Conservation (phyloP, 2,329 filamentous ascomycete genomes). For the Penicillium sp. region DNA sequence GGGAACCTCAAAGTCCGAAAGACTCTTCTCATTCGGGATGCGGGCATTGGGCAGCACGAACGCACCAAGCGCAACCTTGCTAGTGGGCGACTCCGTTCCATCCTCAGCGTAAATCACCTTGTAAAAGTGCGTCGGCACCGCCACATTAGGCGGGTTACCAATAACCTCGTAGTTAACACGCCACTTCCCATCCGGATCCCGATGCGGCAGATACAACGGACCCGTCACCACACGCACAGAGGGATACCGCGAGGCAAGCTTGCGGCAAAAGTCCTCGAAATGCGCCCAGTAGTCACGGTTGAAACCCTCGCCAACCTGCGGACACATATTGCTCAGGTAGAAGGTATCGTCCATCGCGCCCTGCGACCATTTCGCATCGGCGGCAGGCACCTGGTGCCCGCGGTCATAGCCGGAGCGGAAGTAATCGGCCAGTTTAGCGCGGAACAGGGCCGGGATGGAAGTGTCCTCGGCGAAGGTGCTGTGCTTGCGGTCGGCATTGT, state of each 20-base stretch:
- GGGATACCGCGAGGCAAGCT: conserved; percentile 78
- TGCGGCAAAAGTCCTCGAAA: conserved; percentile 94
- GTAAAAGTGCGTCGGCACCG: conserved; percentile 98
- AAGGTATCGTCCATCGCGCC: conserved; percentile 95
- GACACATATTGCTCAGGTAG: conserved; percentile 93
- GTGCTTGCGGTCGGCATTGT: conserved; percentile 81
- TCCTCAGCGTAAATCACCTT: conserved; percentile 98
- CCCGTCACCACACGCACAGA: conserved; percentile 90
- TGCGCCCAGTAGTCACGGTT: conserved; percentile 99
- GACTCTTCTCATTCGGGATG: conserved; percentile 84
- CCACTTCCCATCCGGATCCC: conserved; percentile 91
- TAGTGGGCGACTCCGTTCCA: conserved; percentile 58
- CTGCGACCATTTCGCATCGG: conserved; percentile 95
- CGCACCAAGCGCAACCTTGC: conserved; percentile 84
- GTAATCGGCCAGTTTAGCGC: conserved; percentile 90
- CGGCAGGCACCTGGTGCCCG: conserved; percentile 94
- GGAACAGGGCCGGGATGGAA: conserved; percentile 79
- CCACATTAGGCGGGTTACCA: conserved; percentile 87
- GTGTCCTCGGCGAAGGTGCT: conserved; percentile 82
- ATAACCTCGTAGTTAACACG: conserved; percentile 95
- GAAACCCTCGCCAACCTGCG: conserved; percentile 96
- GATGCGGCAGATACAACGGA: conserved; percentile 86
- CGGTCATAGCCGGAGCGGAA: conserved; percentile 92
- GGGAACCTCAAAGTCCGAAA: conserved; percentile 92
- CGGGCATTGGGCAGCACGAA: conserved; percentile 92